Evolutionary conservation across 1,284 basidiomycete species (phyloP).

Genomic region (Neotropicomus parvogracilis): DNA sequence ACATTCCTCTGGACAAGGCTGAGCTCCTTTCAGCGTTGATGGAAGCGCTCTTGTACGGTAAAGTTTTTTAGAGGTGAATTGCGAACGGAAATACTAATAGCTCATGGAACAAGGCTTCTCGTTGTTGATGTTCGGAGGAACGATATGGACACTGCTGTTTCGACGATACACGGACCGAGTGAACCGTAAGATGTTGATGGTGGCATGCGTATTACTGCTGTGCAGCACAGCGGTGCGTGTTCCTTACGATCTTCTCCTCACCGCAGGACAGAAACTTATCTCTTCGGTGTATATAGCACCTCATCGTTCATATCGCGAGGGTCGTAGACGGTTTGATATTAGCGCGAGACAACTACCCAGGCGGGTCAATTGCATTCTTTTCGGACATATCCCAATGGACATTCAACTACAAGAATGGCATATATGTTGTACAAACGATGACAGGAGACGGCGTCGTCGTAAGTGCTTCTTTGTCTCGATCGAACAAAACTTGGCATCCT

Average conservation of each 20-base stretch:
- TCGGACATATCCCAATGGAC: conserved; percentile 22
- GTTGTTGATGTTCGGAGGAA: background rate
- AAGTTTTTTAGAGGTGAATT: background rate
- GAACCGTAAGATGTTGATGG: background rate
- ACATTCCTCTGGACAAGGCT: background rate
- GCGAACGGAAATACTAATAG: background rate
- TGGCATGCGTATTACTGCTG: background rate
- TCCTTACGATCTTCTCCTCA: too few relatives aligned
- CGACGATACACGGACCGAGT: background rate
- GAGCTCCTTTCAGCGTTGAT: background rate
- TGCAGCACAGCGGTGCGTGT: background rate
- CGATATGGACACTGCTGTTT: background rate
- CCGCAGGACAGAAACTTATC: background rate
- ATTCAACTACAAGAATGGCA: conserved; percentile 23
- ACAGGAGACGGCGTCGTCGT: background rate
- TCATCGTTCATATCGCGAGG: conserved; percentile 7
- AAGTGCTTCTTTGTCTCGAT: background rate
- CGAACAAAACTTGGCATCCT: background rate
- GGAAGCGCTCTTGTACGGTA: background rate
- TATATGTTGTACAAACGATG: conserved; percentile 19
- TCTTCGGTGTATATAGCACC: conserved; percentile 2
- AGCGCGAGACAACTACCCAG: background rate
- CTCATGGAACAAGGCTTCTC: background rate
- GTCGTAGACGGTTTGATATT: background rate
- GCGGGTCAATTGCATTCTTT: conserved; percentile 17